Evolutionary conservation across 2,329 filamentous ascomycete species (phyloP).

Genomic region (Westerdykella ornata): DNA sequence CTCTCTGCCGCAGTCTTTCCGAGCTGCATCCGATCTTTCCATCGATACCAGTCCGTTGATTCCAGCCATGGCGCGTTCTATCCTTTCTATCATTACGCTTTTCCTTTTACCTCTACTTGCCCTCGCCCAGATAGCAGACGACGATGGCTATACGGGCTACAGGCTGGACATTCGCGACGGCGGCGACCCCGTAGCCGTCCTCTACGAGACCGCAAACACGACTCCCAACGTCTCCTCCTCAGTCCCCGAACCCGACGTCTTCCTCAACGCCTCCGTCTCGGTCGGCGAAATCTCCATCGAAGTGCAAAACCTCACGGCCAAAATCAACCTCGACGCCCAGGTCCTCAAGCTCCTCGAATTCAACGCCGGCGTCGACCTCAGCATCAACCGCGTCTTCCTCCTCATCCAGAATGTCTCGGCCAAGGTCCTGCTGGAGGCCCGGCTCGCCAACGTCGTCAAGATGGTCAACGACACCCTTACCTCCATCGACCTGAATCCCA

Average conservation of each 20-base stretch:
- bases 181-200: conserved; percentile 46
- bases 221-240: conserved; percentile 39
- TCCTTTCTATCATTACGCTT: conserved; percentile 22
- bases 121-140: conserved; percentile 28
- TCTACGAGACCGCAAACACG: conserved; percentile 51
- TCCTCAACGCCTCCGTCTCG: conserved; percentile 53
- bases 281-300: conserved; percentile 55
- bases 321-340: conserved; percentile 55
- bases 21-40: conserved; percentile 22
- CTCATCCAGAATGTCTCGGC: conserved; percentile 54
- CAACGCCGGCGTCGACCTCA: conserved; percentile 55
- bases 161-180: conserved; percentile 43
- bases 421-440: conserved; percentile 53
- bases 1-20: conserved; percentile 10
- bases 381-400: conserved; percentile 49
- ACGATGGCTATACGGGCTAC: conserved; percentile 52
- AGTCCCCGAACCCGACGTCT: conserved; percentile 50
- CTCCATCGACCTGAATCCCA: conserved; percentile 55
- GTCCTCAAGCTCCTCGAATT: conserved; percentile 54
- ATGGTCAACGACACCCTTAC: conserved; percentile 55
- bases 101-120: conserved; percentile 32
- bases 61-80: conserved; percentile 19
- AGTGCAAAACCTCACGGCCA: conserved; percentile 55
- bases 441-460: conserved; percentile 53
- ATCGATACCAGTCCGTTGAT: conserved; percentile 6